phyloP scores from a whole-genome alignment of 1,284 basidiomycete species.

The Apiotrichum laibachii region DNA sequence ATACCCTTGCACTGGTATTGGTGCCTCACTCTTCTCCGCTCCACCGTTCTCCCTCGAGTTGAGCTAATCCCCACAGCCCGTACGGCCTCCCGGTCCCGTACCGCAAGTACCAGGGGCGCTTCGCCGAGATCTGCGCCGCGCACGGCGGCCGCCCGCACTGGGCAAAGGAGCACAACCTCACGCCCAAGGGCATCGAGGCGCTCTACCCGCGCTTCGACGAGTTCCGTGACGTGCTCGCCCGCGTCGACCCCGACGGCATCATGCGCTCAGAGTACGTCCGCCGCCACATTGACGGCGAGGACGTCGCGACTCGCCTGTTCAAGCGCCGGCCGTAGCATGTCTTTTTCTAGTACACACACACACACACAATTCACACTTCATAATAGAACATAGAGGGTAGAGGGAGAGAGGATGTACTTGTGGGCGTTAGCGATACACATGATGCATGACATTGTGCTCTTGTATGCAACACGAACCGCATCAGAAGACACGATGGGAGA shows the following conservation, averaged over 20 bases:
- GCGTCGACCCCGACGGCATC: slow-evolving; percentile 75
- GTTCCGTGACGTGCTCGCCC: slow-evolving; percentile 67
- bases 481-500: no score
- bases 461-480: neutral
- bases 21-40: no score
- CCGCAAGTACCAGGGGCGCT: slow-evolving; percentile 71
- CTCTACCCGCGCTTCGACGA: slow-evolving; percentile 83
- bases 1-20: neutral
- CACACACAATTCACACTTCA: slow-evolving; percentile 1
- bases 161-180: slow-evolving; percentile 87
- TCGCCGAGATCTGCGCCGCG: slow-evolving; percentile 69
- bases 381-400: slow-evolving; percentile 5
- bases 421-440: neutral
- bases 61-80: slow-evolving; percentile 52
- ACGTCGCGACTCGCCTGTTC: slow-evolving; percentile 41
- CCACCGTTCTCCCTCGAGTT: no score
- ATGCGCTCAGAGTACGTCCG: slow-evolving; percentile 61
- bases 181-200: slow-evolving; percentile 63
- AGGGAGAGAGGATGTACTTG: neutral
- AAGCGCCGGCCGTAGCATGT: slow-evolving; percentile 24
- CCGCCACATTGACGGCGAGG: slow-evolving; percentile 55
- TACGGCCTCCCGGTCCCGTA: slow-evolving; percentile 88
- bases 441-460: slow-evolving; percentile 6
- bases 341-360: neutral
- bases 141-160: slow-evolving; percentile 90